phyloP scores from a whole-genome alignment of 331 rosid genomes.

The Spiraea crenata region DNA sequence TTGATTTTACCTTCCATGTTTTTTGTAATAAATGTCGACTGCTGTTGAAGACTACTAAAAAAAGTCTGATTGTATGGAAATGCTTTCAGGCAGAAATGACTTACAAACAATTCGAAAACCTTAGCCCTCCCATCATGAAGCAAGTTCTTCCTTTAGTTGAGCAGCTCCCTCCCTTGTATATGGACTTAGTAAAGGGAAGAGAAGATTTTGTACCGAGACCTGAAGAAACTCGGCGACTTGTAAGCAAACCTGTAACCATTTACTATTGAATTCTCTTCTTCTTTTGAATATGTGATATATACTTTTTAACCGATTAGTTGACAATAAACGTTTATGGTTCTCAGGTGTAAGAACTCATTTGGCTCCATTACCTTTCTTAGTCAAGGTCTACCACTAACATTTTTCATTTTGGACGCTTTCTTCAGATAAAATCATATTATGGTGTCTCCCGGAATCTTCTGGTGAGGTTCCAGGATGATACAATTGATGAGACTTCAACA shows the following conservation, averaged over 20 bases:
- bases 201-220: constrained; percentile 89
- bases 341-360: not conserved
- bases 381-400: constrained; percentile 1
- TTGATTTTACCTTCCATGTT: not conserved
- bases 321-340: not conserved
- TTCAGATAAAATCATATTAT: constrained; percentile 90
- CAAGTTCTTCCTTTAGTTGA: constrained; percentile 95
- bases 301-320: constrained; percentile 8
- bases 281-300: constrained; percentile 9
- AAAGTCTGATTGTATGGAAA: constrained; percentile 16
- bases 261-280: constrained; percentile 7
- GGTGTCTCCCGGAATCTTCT: constrained; percentile 90
- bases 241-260: constrained; percentile 40
- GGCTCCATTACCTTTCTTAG: not conserved
- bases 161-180: constrained; percentile 95
- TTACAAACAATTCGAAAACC: constrained; percentile 68
- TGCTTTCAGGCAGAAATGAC: constrained; percentile 92
- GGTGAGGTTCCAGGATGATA: constrained; percentile 77
- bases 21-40: not conserved
- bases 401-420: constrained; percentile 8
- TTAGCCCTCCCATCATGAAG: constrained; percentile 95
- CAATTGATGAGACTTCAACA: constrained; percentile 76
- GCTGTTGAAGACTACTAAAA: not conserved
- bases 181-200: constrained; percentile 85
- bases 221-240: constrained; percentile 84